phyloP scores from a whole-genome alignment of 2,329 filamentous ascomycete species.

The Aspergillus pseudonomiae region DNA sequence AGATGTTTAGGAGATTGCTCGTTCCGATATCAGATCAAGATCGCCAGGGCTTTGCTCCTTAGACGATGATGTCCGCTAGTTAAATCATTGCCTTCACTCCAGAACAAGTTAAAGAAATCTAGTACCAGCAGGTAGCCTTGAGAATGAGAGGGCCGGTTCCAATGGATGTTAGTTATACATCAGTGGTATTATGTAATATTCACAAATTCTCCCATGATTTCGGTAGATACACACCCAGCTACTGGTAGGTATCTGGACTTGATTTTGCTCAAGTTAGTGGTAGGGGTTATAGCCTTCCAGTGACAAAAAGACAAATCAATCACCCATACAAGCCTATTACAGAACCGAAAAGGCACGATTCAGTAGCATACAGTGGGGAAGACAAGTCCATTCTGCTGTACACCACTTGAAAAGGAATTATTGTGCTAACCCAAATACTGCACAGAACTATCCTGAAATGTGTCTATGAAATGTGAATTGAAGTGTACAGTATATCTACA shows the following conservation, averaged over 20 bases:
- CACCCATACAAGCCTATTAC: neutral
- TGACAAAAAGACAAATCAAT: neutral
- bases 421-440: neutral
- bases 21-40: neutral
- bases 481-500: neutral
- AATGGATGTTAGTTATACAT: too few species aligned
- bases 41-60: neutral
- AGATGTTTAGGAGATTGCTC: neutral
- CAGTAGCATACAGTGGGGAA: neutral
- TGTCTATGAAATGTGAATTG: neutral
- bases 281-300: neutral
- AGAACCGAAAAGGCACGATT: neutral
- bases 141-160: too few species aligned
- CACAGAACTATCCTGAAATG: neutral
- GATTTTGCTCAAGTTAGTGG: neutral
- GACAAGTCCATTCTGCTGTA: neutral
- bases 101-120: neutral
- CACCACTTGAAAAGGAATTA: neutral
- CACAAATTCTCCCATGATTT: neutral
- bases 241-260: neutral
- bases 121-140: too few species aligned
- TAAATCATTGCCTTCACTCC: neutral
- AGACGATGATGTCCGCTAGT: neutral
- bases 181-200: neutral
- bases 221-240: neutral